A percentile compares a stretch with the other conserved stretches of the same genome.
Conservation (phyloP, 2,329 filamentous ascomycete species). For the Aspergillus bombycis region DNA sequence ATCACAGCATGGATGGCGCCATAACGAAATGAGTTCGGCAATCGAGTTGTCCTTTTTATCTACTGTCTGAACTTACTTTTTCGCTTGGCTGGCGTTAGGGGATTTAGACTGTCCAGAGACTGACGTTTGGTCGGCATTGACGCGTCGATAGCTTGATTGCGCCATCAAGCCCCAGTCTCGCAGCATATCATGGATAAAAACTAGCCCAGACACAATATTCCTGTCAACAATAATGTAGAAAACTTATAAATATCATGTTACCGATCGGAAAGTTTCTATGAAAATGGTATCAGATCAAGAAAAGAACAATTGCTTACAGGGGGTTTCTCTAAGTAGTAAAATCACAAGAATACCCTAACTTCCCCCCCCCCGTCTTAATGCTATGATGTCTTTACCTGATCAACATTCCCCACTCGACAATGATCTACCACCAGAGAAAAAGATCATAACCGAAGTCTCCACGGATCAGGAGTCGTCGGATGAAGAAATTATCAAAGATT, state of each 20-base stretch:
- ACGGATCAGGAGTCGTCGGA: not conserved
- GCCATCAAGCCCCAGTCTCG: conserved; percentile 5
- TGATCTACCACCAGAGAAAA: not conserved
- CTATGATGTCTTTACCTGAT: not conserved
- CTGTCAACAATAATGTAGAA: not conserved
- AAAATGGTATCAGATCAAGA: not conserved
- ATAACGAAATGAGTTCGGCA: not conserved
- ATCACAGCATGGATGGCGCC: not conserved
- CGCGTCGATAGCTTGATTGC: conserved; percentile 7
- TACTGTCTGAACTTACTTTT: not conserved
- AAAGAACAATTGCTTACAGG: not conserved
- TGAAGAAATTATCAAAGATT: not conserved
- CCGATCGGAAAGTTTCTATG: not conserved
- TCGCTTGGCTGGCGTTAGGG: not conserved
- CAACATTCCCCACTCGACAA: not conserved
- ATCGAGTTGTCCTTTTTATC: not conserved
- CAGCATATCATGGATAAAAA: conserved; percentile 3
- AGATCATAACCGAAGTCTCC: not conserved
- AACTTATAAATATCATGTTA: not conserved
- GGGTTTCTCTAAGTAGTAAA: not conserved
- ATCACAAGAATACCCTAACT: not conserved
- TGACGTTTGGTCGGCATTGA: not conserved
- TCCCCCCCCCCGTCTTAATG: not conserved
- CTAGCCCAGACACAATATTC: not conserved
- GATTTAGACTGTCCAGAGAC: not conserved